Evolutionary conservation across 148 eudicot species (phyloP).

Genomic region (Amaranthus cruentus): DNA sequence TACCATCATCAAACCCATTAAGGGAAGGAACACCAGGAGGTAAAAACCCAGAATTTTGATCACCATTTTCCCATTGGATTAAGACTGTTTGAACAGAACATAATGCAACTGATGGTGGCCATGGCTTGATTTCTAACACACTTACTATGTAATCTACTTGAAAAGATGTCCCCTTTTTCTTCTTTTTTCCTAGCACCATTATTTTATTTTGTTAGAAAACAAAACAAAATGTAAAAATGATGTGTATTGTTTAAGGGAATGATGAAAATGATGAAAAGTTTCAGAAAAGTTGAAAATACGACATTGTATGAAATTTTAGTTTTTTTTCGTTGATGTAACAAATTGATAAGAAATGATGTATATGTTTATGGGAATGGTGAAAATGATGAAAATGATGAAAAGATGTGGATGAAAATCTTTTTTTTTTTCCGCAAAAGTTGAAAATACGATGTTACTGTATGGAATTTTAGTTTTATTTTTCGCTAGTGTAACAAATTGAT

Average conservation of each 20-base stretch:
- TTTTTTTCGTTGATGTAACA: not conserved
- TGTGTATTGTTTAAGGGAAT: too few species aligned
- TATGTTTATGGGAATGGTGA: not conserved
- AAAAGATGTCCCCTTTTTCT: conserved; percentile 60
- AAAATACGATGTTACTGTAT: not conserved
- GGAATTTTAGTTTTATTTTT: not conserved
- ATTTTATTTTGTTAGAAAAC: not conserved
- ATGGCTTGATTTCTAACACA: conserved; percentile 75
- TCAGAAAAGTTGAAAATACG: too few species aligned
- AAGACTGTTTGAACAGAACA: conserved; percentile 63
- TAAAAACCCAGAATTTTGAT: conserved; percentile 54
- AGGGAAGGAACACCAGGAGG: conserved; percentile 49
- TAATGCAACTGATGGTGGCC: conserved; percentile 84
- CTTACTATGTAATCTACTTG: conserved; percentile 74
- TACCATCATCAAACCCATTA: conserved; percentile 44
- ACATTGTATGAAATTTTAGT: too few species aligned
- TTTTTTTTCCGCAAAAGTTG: conserved; percentile 4
- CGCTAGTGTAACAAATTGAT: too few species aligned
- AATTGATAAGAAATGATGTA: not conserved
- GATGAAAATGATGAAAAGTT: too few species aligned
- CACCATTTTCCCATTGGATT: conserved; percentile 91
- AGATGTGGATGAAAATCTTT: not conserved
- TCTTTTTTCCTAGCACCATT: conserved; percentile 81
- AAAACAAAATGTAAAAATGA: not conserved
- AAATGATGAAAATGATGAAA: not conserved